Conservation (phyloP, 139 green algal species). For the Micractinium sp. region DNA sequence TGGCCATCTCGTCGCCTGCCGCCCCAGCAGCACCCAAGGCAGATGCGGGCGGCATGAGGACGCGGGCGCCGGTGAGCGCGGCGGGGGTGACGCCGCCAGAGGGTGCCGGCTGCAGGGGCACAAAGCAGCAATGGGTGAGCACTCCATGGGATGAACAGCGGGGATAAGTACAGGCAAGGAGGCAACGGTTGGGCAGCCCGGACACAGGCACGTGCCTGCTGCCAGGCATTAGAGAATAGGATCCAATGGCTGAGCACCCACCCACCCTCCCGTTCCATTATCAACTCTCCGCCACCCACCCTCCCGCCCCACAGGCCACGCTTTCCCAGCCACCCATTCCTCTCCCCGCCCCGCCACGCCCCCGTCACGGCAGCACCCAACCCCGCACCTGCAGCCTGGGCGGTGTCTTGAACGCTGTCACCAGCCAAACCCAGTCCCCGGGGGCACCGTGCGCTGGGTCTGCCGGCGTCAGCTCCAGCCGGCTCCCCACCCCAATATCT, state of each 20-base stretch:
- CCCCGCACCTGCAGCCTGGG: neutral
- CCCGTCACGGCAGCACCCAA: neutral
- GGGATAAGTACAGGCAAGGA: neutral
- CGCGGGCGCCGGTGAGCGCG: neutral
- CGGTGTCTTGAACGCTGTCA: slow-evolving; percentile 20
- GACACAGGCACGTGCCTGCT: neutral
- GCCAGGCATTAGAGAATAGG: neutral
- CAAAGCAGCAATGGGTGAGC: neutral
- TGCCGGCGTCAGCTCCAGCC: neutral
- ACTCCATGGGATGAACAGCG: neutral
- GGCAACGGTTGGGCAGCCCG: neutral
- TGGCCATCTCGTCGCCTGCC: neutral
- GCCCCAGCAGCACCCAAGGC: neutral
- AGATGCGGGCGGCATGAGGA: neutral
- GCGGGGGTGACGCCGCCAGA: neutral
- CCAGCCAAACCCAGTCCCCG: neutral
- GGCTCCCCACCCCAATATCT: slow-evolving; percentile 8
- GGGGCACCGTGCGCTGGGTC: neutral
- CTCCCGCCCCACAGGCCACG: neutral
- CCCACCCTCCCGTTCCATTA: neutral
- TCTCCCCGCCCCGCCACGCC: too few relatives aligned
- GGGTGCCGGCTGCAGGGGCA: neutral
- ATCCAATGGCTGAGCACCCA: too few relatives aligned
- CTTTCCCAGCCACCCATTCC: neutral
- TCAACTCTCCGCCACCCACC: too few relatives aligned